These are phyloP conservation scores for Bipolaris zeicola DNA, from an alignment of 2,329 filamentous ascomycete species.

Conservation along the genomic window DNA sequence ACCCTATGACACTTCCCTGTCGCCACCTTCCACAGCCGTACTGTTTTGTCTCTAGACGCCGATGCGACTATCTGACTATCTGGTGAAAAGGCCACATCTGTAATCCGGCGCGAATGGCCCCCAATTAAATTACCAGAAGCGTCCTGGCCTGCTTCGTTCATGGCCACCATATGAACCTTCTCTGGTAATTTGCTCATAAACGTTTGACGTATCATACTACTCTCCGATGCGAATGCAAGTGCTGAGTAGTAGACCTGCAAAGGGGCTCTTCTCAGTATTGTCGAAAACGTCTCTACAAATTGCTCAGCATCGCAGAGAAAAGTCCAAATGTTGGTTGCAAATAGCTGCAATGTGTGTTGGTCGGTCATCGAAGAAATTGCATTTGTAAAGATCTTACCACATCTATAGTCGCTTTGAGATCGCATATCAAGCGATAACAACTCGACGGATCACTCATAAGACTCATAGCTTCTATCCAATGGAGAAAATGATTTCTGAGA, in stretches of 20 bases:
- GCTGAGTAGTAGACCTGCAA: conserved; percentile 48
- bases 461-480: conserved; percentile 55
- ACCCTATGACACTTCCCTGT: not conserved
- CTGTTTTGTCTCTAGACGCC: not conserved
- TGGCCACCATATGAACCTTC: conserved; percentile 8
- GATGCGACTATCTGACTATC: not conserved
- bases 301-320: conserved; percentile 37
- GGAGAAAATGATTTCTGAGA: conserved; percentile 47
- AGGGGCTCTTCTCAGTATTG: conserved; percentile 38
- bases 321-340: conserved; percentile 7
- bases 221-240: conserved; percentile 45
- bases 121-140: not conserved
- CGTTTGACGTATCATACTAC: conserved; percentile 18
- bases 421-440: conserved; percentile 23
- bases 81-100: not conserved
- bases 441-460: conserved; percentile 33
- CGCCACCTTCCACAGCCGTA: not conserved
- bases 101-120: not conserved
- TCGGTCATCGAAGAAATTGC: not conserved
- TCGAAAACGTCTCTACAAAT: conserved; percentile 23
- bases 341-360: conserved; percentile 15
- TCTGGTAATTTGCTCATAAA: conserved; percentile 11
- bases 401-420: conserved; percentile 12
- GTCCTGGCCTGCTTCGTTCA: conserved; percentile 16
- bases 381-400: conserved; percentile 10